A percentile compares a stretch with the other conserved stretches of the same genome.
Evolutionary conservation across 257 asterid species (phyloP).

Genomic region (Forsythia suspensa): DNA sequence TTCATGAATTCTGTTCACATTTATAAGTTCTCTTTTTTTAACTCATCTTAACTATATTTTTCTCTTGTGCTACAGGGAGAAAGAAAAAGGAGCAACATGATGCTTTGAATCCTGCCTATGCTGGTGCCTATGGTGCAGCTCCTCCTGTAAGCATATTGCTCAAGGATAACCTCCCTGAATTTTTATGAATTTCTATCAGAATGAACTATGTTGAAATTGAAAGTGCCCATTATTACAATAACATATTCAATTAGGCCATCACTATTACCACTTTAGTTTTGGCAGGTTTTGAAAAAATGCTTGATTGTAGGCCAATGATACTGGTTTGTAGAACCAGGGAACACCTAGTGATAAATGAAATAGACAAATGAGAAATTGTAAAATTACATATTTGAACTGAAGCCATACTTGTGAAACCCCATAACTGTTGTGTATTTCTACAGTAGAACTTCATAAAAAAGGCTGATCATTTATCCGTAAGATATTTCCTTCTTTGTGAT

Average conservation of each 20-base stretch:
- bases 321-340: background rate
- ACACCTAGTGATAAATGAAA: background rate
- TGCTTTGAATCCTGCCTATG: conserved; percentile 62
- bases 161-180: conserved; percentile 9
- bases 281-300: background rate
- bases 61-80: conserved; percentile 52
- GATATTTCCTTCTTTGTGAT: background rate
- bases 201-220: background rate
- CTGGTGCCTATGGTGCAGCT: conserved; percentile 75
- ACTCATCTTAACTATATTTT: background rate
- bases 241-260: background rate
- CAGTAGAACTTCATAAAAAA: background rate
- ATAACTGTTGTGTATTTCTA: background rate
- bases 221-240: background rate
- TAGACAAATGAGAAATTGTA: background rate
- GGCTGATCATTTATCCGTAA: background rate
- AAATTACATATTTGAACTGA: background rate
- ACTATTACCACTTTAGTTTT: background rate
- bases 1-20: conserved; percentile 3
- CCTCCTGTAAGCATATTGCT: conserved; percentile 73
- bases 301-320: background rate
- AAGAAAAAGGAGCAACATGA: conserved; percentile 92
- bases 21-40: background rate
- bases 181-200: conserved; percentile 7
- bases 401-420: background rate